These are phyloP conservation scores for Henckelia pumila DNA, from an alignment of 257 asterid species.

Conservation along the genomic window DNA sequence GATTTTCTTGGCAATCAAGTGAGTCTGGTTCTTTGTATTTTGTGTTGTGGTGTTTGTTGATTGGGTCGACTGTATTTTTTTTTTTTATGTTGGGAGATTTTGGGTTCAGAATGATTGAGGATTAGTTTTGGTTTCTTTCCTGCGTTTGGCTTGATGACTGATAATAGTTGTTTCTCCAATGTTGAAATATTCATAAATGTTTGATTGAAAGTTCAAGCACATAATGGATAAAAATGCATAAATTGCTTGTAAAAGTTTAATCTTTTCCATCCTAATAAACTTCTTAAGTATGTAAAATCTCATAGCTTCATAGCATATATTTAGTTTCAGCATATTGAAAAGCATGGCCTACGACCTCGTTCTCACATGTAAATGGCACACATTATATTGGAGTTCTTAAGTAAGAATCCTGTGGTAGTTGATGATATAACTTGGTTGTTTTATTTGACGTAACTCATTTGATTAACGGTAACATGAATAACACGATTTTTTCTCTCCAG, in stretches of 20 bases:
- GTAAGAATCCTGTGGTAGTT: slow-evolving; percentile 11
- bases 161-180: neutral
- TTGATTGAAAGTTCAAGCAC: neutral
- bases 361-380: slow-evolving; percentile 8
- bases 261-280: neutral
- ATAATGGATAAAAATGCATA: neutral
- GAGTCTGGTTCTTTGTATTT: slow-evolving; percentile 12
- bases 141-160: neutral
- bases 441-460: slow-evolving; percentile 6
- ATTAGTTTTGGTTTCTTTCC: neutral
- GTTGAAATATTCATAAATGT: no score
- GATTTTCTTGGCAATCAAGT: slow-evolving; percentile 98
- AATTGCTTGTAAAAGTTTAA: neutral
- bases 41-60: neutral
- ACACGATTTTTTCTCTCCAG: slow-evolving; percentile 43
- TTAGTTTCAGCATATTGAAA: neutral
- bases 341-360: slow-evolving; percentile 17
- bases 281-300: neutral
- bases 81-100: slow-evolving; percentile 1
- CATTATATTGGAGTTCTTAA: slow-evolving; percentile 10
- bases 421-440: slow-evolving; percentile 16
- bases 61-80: neutral
- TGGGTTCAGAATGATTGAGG: neutral
- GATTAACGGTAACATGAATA: slow-evolving; percentile 25
- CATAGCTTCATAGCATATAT: neutral